phyloP scores from a whole-genome alignment of 2,329 filamentous ascomycete genomes.

The Stachybotrys chartarum region DNA sequence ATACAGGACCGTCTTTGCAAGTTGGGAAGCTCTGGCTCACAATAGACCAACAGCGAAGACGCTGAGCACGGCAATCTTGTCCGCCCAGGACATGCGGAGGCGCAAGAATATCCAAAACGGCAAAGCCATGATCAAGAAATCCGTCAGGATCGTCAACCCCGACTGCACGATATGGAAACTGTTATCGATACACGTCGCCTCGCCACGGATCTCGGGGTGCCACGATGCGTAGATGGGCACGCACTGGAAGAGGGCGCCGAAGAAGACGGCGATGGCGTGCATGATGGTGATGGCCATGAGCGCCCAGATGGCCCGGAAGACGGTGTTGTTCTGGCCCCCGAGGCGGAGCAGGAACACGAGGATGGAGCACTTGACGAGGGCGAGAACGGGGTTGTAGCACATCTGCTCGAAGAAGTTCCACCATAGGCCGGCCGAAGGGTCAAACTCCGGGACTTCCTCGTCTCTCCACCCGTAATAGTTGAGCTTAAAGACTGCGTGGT shows the following conservation, averaged over 20 bases:
- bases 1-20: background rate
- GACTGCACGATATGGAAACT: slow-evolving; percentile 25
- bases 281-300: slow-evolving; percentile 22
- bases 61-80: slow-evolving; percentile 29
- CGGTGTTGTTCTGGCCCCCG: slow-evolving; percentile 26
- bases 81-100: slow-evolving; percentile 27
- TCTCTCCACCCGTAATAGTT: slow-evolving; percentile 22
- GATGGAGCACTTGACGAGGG: slow-evolving; percentile 36
- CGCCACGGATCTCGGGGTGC: slow-evolving; percentile 12
- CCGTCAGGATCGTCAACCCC: slow-evolving; percentile 31
- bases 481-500: slow-evolving; percentile 17
- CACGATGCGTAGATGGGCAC: slow-evolving; percentile 26
- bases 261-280: slow-evolving; percentile 26
- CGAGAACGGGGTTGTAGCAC: slow-evolving; percentile 37
- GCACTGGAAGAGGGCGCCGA: slow-evolving; percentile 32
- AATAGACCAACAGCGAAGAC: slow-evolving; percentile 30
- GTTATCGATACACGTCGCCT: slow-evolving; percentile 23
- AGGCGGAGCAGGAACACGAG: slow-evolving; percentile 37
- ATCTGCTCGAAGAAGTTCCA: slow-evolving; percentile 33
- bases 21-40: slow-evolving; percentile 14
- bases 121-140: slow-evolving; percentile 29
- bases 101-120: slow-evolving; percentile 32
- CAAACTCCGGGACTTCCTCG: slow-evolving; percentile 11
- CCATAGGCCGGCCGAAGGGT: slow-evolving; percentile 13
- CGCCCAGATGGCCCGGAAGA: slow-evolving; percentile 19